Percentiles rank a stretch among this genome's conserved stretches.
These are phyloP conservation scores for Panus rudis DNA, from an alignment of 768 basidiomycete species.

Conservation along the genomic window DNA sequence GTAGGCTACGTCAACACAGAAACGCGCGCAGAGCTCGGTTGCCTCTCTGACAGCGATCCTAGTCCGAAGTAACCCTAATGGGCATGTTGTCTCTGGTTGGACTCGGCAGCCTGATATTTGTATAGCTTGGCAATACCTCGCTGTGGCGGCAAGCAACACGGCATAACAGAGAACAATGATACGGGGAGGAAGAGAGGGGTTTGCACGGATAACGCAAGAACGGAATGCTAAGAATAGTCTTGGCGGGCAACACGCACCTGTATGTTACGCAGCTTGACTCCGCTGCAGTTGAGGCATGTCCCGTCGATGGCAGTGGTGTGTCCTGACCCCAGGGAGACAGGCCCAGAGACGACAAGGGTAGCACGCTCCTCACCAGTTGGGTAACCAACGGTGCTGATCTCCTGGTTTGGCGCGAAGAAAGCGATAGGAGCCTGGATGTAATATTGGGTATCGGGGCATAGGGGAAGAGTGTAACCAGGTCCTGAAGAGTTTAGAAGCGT, in stretches of 20 bases:
- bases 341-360: slow-evolving; percentile 60
- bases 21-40: too few relatives aligned
- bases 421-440: slow-evolving; percentile 56
- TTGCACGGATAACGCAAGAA: too few relatives aligned
- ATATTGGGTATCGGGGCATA: slow-evolving; percentile 63
- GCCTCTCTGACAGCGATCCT: too few relatives aligned
- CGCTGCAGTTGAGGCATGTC: slow-evolving; percentile 49
- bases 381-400: slow-evolving; percentile 76
- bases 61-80: too few relatives aligned
- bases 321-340: slow-evolving; percentile 51
- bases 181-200: neutral
- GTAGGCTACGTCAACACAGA: too few relatives aligned
- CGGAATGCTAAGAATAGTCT: neutral
- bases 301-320: slow-evolving; percentile 73
- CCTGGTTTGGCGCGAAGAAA: slow-evolving; percentile 63
- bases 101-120: too few relatives aligned
- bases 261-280: slow-evolving; percentile 61
- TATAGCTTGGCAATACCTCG: too few relatives aligned
- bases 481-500: slow-evolving; percentile 58
- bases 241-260: slow-evolving; percentile 45
- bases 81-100: too few relatives aligned
- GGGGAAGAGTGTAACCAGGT: slow-evolving; percentile 52
- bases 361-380: slow-evolving; percentile 65
- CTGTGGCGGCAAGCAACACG: too few relatives aligned
- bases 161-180: neutral